A percentile compares a stretch with the other conserved stretches of the same genome.
These are phyloP conservation scores for Colletotrichum sp. DNA, from an alignment of 2,329 filamentous ascomycete species.

Conservation along the genomic window DNA sequence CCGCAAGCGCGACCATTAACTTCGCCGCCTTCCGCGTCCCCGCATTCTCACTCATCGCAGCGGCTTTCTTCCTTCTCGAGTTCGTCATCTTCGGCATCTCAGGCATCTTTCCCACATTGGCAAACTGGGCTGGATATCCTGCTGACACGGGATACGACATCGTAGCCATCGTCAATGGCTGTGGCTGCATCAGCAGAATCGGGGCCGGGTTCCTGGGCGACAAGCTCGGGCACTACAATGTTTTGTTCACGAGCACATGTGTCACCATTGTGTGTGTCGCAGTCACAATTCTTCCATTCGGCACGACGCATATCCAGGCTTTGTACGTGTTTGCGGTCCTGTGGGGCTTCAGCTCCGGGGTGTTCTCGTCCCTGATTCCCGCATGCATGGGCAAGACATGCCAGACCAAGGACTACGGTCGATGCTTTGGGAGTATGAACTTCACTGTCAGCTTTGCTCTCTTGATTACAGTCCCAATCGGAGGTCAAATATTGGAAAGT, in stretches of 20 bases:
- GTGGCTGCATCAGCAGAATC: constrained; percentile 46
- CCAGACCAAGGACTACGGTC: constrained; percentile 47
- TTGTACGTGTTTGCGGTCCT: constrained; percentile 49
- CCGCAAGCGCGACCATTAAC: constrained; percentile 36
- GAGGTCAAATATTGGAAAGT: constrained; percentile 47
- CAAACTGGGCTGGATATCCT: constrained; percentile 36
- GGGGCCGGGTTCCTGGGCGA: constrained; percentile 49
- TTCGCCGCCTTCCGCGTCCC: constrained; percentile 43
- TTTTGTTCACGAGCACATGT: constrained; percentile 32
- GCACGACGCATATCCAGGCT: constrained; percentile 37
- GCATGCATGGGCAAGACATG: constrained; percentile 53
- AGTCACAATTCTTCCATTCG: constrained; percentile 49
- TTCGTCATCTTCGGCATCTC: constrained; percentile 53
- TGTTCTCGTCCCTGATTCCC: constrained; percentile 32
- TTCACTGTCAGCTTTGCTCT: constrained; percentile 49
- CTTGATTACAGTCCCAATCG: constrained; percentile 48
- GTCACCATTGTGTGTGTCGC: constrained; percentile 38
- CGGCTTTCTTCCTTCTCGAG: constrained; percentile 50
- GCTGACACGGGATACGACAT: constrained; percentile 46
- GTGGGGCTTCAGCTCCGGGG: constrained; percentile 53
- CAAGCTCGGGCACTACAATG: constrained; percentile 48
- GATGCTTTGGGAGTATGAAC: constrained; percentile 40
- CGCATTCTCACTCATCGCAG: constrained; percentile 44
- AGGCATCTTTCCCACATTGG: constrained; percentile 50
- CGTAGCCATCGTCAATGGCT: constrained; percentile 47